phyloP scores from a whole-genome alignment of 345 rosid species.

The Eucalyptus polybractea region DNA sequence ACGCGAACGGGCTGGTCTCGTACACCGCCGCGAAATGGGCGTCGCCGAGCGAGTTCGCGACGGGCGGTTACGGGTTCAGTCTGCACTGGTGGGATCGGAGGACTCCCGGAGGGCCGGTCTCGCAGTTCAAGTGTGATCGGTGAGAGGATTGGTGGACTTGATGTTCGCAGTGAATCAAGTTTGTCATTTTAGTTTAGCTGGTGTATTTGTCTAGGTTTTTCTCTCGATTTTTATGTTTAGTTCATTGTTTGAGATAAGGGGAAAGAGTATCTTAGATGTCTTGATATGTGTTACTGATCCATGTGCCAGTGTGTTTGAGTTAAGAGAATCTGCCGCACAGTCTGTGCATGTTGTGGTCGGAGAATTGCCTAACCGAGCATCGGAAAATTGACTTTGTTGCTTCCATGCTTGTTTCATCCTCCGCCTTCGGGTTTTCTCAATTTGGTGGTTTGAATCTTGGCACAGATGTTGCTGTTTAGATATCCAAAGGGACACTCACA shows the following conservation, averaged over 20 bases:
- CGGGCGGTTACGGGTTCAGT: slow-evolving; percentile 80
- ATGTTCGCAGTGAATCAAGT: not conserved
- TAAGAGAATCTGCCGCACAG: not conserved
- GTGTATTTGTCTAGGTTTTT: not conserved
- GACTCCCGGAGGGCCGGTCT: slow-evolving; percentile 56
- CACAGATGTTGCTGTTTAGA: not conserved
- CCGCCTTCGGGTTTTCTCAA: not conserved
- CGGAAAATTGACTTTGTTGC: not conserved
- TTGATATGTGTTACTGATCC: not conserved
- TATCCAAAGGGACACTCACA: not conserved
- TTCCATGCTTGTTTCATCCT: not conserved
- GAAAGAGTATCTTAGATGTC: not conserved
- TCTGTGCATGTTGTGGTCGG: not conserved
- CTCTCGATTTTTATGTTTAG: not conserved
- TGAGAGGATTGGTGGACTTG: slow-evolving; percentile 11
- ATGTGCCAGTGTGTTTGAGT: not conserved
- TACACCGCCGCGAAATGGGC: slow-evolving; percentile 81
- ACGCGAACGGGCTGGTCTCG: slow-evolving; percentile 63
- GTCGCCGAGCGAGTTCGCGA: slow-evolving; percentile 71
- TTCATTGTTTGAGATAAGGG: not conserved
- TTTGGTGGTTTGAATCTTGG: not conserved
- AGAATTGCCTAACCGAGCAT: not conserved
- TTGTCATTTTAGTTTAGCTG: not conserved
- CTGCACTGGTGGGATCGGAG: slow-evolving; percentile 91
- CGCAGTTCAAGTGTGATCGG: slow-evolving; percentile 72